These are phyloP conservation scores for Misopates orontium DNA, from an alignment of 257 asterid genomes.

Conservation along the genomic window DNA sequence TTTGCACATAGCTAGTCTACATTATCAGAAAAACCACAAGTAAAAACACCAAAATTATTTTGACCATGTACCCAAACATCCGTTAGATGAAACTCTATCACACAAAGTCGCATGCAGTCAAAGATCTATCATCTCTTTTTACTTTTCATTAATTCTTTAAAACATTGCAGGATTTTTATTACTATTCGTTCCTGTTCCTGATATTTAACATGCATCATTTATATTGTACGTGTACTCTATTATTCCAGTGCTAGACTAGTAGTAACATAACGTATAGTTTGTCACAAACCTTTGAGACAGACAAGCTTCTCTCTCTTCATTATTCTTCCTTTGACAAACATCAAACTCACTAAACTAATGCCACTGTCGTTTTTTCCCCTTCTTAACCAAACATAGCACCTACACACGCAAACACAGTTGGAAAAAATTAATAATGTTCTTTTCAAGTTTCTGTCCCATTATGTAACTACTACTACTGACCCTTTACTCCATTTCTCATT, in stretches of 20 bases:
- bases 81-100: no score
- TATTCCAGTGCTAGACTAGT: no score
- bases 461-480: conserved; percentile 33
- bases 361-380: conserved; percentile 30
- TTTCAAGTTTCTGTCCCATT: conserved; percentile 35
- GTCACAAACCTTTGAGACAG: conserved; percentile 47
- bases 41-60: no score
- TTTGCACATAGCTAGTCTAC: no score
- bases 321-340: conserved; percentile 57
- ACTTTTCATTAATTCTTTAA: not conserved
- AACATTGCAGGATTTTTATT: not conserved
- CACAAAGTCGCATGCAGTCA: no score
- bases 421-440: conserved; percentile 39
- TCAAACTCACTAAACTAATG: conserved; percentile 51
- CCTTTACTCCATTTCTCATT: conserved; percentile 9
- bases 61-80: no score
- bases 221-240: no score
- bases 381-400: conserved; percentile 36
- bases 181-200: not conserved
- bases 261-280: conserved; percentile 6
- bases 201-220: no score
- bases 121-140: not conserved
- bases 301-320: conserved; percentile 30
- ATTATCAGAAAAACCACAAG: no score
- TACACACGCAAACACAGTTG: conserved; percentile 17